Base-by-base conservation (phyloP, 176 grass and related monocot genomes). In the Oropetium thomaeum region DNA sequence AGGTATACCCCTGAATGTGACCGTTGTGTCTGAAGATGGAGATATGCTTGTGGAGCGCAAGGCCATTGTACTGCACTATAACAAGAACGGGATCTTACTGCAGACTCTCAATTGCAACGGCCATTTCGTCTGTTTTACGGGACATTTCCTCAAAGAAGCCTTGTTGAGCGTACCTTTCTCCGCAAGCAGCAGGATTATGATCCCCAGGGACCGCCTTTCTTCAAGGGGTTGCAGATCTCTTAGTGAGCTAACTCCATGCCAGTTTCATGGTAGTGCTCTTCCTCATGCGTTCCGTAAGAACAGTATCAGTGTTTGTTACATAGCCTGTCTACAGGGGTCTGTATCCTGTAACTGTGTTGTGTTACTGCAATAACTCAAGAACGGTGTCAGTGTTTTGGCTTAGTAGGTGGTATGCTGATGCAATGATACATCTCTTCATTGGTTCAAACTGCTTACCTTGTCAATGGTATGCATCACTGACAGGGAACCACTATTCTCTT, bases 141-240 rank as follows among this genome's bases (percentile, higher is more conserved):
- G 8, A 31, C 54, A 74, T 15, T 19, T 75, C 26, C 72, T 75
- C 27, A 75, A 59, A 20, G 25, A 43, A 75, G 72, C 68, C 72
- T 75, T 61, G 72, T 75, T 6, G 27, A 28, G 1, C 67, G n/a
- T 70, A 25, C 8, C 5, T 70, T 70, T 42, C 15, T 70, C 19
- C 43, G 10, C 27, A 48, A 4, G 42, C 67, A 49, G 67, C 15
- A 32, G 27, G 43, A 44, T n/a, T n/a, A n/a, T 28, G 7, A 35
- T 35, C 7, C 60, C 35, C 26, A 2, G 1, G 41, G 25, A 69
- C 66, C 42, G 3, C 42, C 41, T 31, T 69, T 69, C 66, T 69
- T 69, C 26, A 10, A 8, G 42, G 26, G 15, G 26, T 2, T 31
- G 41, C 48, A 69, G 26, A 4, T 41, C 13, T n/a, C n/a, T n/a